These are phyloP conservation scores for Nepenthes gracilis DNA, from an alignment of 148 eudicot species.

Conservation along the genomic window DNA sequence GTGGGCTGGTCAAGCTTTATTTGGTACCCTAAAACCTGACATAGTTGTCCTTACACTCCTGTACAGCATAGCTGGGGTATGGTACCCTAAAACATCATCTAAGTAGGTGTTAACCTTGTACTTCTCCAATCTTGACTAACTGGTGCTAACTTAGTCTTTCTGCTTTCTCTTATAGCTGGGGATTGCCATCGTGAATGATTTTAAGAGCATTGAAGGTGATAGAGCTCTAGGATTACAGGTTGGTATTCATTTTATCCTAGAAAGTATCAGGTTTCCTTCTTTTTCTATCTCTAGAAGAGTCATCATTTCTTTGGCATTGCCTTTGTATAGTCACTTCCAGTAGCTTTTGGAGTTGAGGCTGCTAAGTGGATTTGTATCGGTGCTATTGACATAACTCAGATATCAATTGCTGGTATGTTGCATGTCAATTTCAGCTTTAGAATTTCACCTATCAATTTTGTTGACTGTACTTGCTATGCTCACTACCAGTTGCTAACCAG, in stretches of 20 bases:
- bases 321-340: constrained; percentile 77
- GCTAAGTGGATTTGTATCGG: constrained; percentile 96
- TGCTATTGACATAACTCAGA: constrained; percentile 82
- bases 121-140: neutral
- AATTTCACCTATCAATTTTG: neutral
- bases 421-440: neutral
- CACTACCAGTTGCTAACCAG: no score
- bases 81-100: constrained; percentile 7
- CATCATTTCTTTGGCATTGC: neutral
- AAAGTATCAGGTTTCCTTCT: neutral
- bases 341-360: constrained; percentile 85
- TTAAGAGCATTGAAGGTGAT: constrained; percentile 96
- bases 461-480: neutral
- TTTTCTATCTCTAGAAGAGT: neutral
- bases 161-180: constrained; percentile 47
- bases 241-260: constrained; percentile 1
- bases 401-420: constrained; percentile 74
- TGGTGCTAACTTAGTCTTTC: constrained; percentile 5
- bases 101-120: neutral
- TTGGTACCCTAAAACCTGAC: constrained; percentile 91
- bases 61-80: constrained; percentile 95
- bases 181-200: constrained; percentile 92
- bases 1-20: constrained; percentile 99
- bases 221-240: constrained; percentile 92
- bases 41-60: constrained; percentile 77